Evolutionary conservation across 129 eudicot species (phyloP).

Genomic region (Calendula officinalis): DNA sequence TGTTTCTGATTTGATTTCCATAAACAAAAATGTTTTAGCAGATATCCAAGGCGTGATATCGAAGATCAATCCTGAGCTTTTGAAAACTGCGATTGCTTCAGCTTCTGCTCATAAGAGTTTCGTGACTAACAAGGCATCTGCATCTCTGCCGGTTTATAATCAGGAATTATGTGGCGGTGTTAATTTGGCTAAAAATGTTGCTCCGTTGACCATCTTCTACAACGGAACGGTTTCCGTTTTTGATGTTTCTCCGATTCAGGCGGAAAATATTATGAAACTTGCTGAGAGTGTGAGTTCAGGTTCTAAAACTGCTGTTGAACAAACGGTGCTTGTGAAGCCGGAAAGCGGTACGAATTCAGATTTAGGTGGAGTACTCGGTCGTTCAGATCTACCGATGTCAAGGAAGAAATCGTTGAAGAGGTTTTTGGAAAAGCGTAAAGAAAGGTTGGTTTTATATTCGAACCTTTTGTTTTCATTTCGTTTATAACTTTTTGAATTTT

Average conservation of each 20-base stretch:
- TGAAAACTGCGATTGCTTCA: conserved; percentile 53
- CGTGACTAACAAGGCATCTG: conserved; percentile 9
- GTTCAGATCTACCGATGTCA: conserved; percentile 50
- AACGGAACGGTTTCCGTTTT: conserved; percentile 58
- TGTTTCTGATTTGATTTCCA: background rate
- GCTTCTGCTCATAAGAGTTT: conserved; percentile 29
- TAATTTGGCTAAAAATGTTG: conserved; percentile 10
- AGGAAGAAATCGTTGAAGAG: conserved; percentile 62
- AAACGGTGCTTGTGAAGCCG: background rate
- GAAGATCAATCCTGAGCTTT: conserved; percentile 61
- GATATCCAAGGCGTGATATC: conserved; percentile 59
- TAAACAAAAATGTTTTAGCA: background rate
- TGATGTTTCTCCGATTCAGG: conserved; percentile 42
- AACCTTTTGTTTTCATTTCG: too few relatives aligned
- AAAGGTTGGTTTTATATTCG: conserved; percentile 37
- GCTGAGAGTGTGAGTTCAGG: conserved; percentile 29
- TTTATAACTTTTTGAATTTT: too few relatives aligned
- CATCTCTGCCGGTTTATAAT: conserved; percentile 36
- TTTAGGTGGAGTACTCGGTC: conserved; percentile 15
- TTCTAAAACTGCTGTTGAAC: conserved; percentile 22
- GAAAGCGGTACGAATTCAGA: background rate
- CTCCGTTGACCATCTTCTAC: conserved; percentile 66
- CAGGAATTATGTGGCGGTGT: conserved; percentile 15
- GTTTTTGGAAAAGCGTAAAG: conserved; percentile 69
- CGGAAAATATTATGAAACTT: conserved; percentile 46